Evolutionary conservation across 2,329 filamentous ascomycete genomes (phyloP).

Genomic region (Alternaria viburni): DNA sequence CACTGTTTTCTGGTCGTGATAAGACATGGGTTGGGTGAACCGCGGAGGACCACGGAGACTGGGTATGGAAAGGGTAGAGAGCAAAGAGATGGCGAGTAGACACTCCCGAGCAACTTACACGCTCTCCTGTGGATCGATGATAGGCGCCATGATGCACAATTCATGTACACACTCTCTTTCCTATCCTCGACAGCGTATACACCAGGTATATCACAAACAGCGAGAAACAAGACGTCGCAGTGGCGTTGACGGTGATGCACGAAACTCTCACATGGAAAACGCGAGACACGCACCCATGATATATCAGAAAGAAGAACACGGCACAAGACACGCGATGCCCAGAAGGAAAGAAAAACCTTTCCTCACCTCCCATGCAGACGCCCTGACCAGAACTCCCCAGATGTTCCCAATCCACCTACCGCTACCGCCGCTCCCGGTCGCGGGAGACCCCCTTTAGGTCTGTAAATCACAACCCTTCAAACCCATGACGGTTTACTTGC

Average conservation of each 20-base stretch:
- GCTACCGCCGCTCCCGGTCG: slow-evolving; percentile 6
- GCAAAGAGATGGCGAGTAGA: background rate
- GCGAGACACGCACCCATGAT: background rate
- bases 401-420: slow-evolving; percentile 4
- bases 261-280: background rate
- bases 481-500: background rate
- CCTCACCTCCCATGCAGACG: background rate
- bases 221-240: background rate
- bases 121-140: slow-evolving; percentile 15
- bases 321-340: background rate
- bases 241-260: background rate
- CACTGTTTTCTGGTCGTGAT: slow-evolving; percentile 1
- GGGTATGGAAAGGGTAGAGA: background rate
- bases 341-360: background rate
- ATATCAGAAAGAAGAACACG: background rate
- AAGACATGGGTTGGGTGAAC: slow-evolving; percentile 2
- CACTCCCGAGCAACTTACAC: slow-evolving; percentile 5
- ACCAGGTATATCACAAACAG: slow-evolving; percentile 1
- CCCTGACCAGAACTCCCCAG: slow-evolving; percentile 1
- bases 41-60: background rate
- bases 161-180: background rate
- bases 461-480: background rate
- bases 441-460: background rate
- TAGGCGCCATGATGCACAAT: slow-evolving; percentile 9
- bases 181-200: background rate